Evolutionary conservation across 78 protist species (phyloP), one percentile per base, ranked within the genome.

Genomic region (Polysphondylium violaceum): DNA sequence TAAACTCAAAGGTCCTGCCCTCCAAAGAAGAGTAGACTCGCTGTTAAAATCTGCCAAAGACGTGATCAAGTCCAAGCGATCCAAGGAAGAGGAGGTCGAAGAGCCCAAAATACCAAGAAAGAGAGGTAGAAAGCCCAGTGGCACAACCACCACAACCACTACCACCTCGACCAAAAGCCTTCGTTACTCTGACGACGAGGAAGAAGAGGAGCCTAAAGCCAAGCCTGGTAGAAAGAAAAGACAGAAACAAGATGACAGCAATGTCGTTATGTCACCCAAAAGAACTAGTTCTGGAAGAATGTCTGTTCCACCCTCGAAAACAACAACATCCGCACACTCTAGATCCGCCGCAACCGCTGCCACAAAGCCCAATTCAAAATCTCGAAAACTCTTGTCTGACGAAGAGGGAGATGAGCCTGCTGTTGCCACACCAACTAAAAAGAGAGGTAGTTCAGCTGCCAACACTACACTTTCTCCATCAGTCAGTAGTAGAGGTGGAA

Each of bases 231-330:
- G 81, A 76, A 72, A 72, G 51, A 44, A 29, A 47, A 29, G n/a
- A 72, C 25, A 43, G 38, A 76, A 59, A n/a, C 27, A 17, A 21
- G 68, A 40, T 0, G 21, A 50, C 43, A 25, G 25, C 16, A n/a
- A 21, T 29, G 87, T 50, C 44, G 36, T 55, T 29, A 19, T 56
- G 12, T 56, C 83, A 56, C 83, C 91, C 16, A 83, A 56, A 31
- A 69, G 71, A 59, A 83, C 91, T 12, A 69, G 91, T 63, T 83
- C 76, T 33, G 91, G 91, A 58, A 67, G 91, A 69, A 38, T 69
- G 11, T 83, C 91, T 21, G 38, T 59, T 9, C 91, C 91, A 17
- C 91, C 91, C n/a, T 19, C 55, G 12, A 83, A 83, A 44, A 50
- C 69, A 31, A 43, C 38, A 67, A 31, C 14, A 11, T 25, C 29